Evolutionary conservation across 345 rosid genomes (phyloP).

Genomic region (Tarenaya hassleriana): DNA sequence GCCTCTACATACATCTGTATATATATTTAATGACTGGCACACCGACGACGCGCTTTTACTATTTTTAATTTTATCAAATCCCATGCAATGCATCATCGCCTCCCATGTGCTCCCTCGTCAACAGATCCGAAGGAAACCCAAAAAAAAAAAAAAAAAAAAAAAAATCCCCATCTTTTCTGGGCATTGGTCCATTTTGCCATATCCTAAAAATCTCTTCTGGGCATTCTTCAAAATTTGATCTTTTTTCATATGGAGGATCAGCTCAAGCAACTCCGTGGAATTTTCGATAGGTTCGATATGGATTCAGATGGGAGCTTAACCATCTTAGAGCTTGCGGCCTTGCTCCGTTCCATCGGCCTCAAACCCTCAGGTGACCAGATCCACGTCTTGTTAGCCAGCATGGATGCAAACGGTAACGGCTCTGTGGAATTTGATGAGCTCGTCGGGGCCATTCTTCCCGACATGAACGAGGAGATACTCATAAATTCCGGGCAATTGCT

Average conservation of each 20-base stretch:
- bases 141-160: no score
- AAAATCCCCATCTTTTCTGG: no score
- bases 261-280: constrained; percentile 48
- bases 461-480: constrained; percentile 43
- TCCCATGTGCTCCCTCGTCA: no score
- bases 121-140: no score
- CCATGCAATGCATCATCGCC: no score
- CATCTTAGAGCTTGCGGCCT: constrained; percentile 76
- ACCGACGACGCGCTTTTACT: no score
- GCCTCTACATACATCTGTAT: no score
- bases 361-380: constrained; percentile 79
- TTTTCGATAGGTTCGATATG: constrained; percentile 69
- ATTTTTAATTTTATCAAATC: no score
- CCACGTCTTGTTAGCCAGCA: constrained; percentile 51
- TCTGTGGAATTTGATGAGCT: constrained; percentile 70
- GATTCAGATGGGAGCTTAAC: constrained; percentile 93
- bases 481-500: constrained; percentile 53
- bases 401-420: constrained; percentile 83
- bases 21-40: no score
- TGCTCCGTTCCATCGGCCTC: constrained; percentile 64
- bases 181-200: no score
- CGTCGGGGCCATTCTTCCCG: constrained; percentile 52
- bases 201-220: not conserved
- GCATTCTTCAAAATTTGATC: not conserved
- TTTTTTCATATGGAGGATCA: constrained; percentile 30